Evolutionary conservation across 805 yeast genomes (phyloP), one percentile per base, ranked within the genome.

Genomic region (Metschnikowia sp.): DNA sequence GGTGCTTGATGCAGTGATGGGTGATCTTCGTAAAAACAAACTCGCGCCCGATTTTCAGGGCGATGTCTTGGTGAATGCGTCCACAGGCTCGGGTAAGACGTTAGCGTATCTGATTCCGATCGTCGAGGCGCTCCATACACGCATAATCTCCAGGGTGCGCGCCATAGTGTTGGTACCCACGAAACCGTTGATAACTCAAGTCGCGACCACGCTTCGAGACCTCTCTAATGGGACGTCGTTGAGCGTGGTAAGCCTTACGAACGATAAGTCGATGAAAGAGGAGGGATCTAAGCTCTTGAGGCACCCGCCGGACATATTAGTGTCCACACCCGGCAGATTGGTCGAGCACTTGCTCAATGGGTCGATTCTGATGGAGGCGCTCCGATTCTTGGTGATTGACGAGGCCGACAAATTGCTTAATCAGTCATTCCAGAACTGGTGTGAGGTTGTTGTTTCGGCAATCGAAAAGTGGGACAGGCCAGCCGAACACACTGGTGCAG

Each of bases 11-110:
- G 61, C 75, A 29, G 58, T 77, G 36, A 63, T 83, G 32, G 61
- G 63, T 55, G 82, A 76, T 56, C 63, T 75, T 54, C 56, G 68
- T 49, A 54, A 63, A 51, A 70, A 68, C 48, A 56, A 61, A 36
- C 54, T 76, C 18, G 65, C 65, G 15, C 84, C 88, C 1, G 81
- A 75, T 45, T 72, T 78, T 36, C 71, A 73, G 47, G 92, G 92
- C 22, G 96, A 94, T 65, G 65, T 90, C 15, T 70, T 92, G 39
- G 96, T 92, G 6, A 91, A 92, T 65, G 96, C 99, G 2, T 81
- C 95, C 10, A 92, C 99, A 0, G 99, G 99, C 37, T 86, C 96
- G 0, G 99, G 99, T 59, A 92, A 92, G 62, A 92, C 99, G 0
- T 70, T 94, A 45, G 95, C 97, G 2, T 92, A 92, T 60, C 75